Evolutionary conservation across 345 rosid genomes (phyloP).

Genomic region (Cardamine resedifolia): DNA sequence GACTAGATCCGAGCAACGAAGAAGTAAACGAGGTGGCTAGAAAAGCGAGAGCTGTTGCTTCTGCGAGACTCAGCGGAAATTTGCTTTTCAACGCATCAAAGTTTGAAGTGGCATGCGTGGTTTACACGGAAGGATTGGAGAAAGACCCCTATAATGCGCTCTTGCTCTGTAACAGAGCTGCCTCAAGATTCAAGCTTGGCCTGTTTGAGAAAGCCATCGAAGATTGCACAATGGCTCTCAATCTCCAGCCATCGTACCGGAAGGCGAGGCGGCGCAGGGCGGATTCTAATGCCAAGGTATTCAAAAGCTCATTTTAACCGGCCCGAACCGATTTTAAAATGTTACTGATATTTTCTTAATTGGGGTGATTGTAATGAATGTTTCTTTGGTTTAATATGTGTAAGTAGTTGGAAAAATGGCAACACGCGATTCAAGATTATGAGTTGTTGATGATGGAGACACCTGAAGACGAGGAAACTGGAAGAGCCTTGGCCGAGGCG

Average conservation of each 20-base stretch:
- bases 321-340: not conserved
- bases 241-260: slow-evolving; percentile 60
- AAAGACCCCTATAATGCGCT: slow-evolving; percentile 70
- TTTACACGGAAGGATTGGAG: slow-evolving; percentile 80
- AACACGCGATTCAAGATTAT: slow-evolving; percentile 69
- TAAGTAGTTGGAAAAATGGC: slow-evolving; percentile 72
- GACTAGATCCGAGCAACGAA: slow-evolving; percentile 63
- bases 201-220: slow-evolving; percentile 70
- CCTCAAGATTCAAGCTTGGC: slow-evolving; percentile 67
- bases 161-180: slow-evolving; percentile 89
- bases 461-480: slow-evolving; percentile 67
- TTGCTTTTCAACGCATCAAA: slow-evolving; percentile 65
- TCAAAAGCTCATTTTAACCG: not conserved
- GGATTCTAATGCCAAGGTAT: slow-evolving; percentile 70
- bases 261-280: slow-evolving; percentile 90
- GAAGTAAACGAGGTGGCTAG: slow-evolving; percentile 48
- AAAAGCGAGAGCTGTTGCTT: slow-evolving; percentile 56
- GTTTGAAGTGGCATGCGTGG: slow-evolving; percentile 59
- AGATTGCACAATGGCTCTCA: slow-evolving; percentile 77
- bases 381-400: slow-evolving; percentile 8
- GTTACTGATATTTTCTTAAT: not conserved
- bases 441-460: slow-evolving; percentile 66
- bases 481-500: slow-evolving; percentile 55
- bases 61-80: slow-evolving; percentile 72
- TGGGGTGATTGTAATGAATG: not conserved